Conservation (phyloP, 2,329 filamentous ascomycete species). For the Taxawa tesnikishii region DNA sequence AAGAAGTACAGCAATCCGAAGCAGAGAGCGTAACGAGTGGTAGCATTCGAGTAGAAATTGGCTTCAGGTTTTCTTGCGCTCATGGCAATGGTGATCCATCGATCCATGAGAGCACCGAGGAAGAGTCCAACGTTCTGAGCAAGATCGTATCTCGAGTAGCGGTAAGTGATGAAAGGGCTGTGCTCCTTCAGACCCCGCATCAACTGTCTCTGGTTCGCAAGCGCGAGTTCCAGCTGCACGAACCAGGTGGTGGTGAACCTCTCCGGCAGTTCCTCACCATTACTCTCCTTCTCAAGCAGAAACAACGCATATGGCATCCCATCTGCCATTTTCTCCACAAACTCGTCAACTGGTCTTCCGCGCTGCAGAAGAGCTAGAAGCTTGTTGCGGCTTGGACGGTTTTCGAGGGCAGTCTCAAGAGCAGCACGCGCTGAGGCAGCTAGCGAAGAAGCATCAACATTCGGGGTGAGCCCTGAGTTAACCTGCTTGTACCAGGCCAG, state of each 20-base stretch:
- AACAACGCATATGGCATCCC: slow-evolving; percentile 43
- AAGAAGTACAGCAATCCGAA: slow-evolving; percentile 47
- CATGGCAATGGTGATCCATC: slow-evolving; percentile 39
- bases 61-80: slow-evolving; percentile 24
- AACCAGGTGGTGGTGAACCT: slow-evolving; percentile 47
- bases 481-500: slow-evolving; percentile 35
- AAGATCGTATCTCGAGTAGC: slow-evolving; percentile 42
- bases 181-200: slow-evolving; percentile 44
- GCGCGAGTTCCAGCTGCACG: slow-evolving; percentile 41
- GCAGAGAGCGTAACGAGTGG: slow-evolving; percentile 35
- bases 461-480: slow-evolving; percentile 9
- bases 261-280: slow-evolving; percentile 40
- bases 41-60: slow-evolving; percentile 25
- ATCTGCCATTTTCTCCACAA: slow-evolving; percentile 37
- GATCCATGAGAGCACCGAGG: slow-evolving; percentile 41
- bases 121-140: slow-evolving; percentile 44
- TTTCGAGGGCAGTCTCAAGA: slow-evolving; percentile 31
- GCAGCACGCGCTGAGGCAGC: slow-evolving; percentile 37
- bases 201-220: slow-evolving; percentile 39
- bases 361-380: slow-evolving; percentile 27
- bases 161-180: slow-evolving; percentile 46
- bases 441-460: slow-evolving; percentile 29
- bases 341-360: slow-evolving; percentile 27
- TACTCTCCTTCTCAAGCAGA: slow-evolving; percentile 32
- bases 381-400: slow-evolving; percentile 25